These are phyloP conservation scores for Rhododendron kiyosumense DNA, from an alignment of 148 eudicot genomes.

Conservation along the genomic window DNA sequence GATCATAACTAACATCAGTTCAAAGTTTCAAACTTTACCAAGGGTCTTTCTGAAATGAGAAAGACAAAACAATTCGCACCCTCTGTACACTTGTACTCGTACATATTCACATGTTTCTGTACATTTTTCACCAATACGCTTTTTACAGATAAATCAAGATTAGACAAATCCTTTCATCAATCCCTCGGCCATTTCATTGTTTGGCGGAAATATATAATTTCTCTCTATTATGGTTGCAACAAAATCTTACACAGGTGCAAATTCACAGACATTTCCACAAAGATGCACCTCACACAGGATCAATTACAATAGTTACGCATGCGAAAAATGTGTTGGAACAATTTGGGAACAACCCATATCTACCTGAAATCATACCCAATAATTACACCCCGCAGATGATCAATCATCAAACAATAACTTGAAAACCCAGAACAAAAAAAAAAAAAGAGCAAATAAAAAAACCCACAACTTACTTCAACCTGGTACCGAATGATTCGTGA, in stretches of 20 bases:
- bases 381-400: not conserved
- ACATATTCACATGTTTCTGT: not conserved
- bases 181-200: not conserved
- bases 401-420: not conserved
- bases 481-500: constrained; percentile 29
- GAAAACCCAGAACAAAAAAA: not conserved
- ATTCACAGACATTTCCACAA: not conserved
- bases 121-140: not conserved
- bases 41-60: not conserved
- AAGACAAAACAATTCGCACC: not conserved
- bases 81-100: not conserved
- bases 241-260: not conserved
- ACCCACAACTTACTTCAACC: constrained; percentile 30
- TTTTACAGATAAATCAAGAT: not conserved
- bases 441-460: not conserved
- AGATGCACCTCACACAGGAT: not conserved
- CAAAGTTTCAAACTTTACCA: not conserved
- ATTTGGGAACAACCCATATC: not conserved
- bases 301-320: not conserved
- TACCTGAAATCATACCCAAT: not conserved
- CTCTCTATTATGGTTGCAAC: not conserved
- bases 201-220: not conserved
- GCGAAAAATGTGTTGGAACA: not conserved
- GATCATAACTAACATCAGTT: not conserved
- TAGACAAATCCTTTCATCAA: not conserved